These are phyloP conservation scores for Aspergillus sp. DNA, from an alignment of 2,329 filamentous ascomycete species.

Conservation along the genomic window DNA sequence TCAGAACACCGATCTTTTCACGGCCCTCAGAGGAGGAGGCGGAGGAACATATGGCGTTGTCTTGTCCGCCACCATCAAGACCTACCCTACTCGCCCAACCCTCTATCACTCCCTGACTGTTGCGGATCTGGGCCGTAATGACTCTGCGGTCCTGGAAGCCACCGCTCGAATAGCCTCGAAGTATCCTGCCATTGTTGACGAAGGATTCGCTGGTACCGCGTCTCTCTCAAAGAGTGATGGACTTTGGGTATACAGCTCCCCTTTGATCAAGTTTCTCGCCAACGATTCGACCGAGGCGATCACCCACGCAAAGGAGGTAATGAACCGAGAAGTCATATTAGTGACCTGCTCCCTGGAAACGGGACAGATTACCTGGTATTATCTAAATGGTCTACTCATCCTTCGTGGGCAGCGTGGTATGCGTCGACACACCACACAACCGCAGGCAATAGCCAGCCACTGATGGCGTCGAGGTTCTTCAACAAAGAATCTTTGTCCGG, in stretches of 20 bases:
- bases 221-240: neutral
- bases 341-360: slow-evolving; percentile 11
- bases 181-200: slow-evolving; percentile 11
- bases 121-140: neutral
- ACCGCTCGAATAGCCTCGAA: slow-evolving; percentile 6
- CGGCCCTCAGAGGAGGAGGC: no score
- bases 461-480: slow-evolving; percentile 11
- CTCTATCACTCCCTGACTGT: slow-evolving; percentile 9
- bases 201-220: slow-evolving; percentile 12
- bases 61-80: no score
- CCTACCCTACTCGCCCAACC: slow-evolving; percentile 10
- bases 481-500: neutral
- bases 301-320: slow-evolving; percentile 2
- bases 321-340: slow-evolving; percentile 8
- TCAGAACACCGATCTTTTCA: slow-evolving; percentile 29
- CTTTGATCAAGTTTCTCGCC: slow-evolving; percentile 9
- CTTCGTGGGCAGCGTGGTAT: slow-evolving; percentile 9
- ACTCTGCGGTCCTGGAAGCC: neutral
- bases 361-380: neutral
- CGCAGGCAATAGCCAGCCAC: neutral
- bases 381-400: slow-evolving; percentile 3
- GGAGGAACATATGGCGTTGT: no score
- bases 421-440: neutral
- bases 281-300: slow-evolving; percentile 7
- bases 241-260: neutral